phyloP scores from a whole-genome alignment of 805 yeast species.

The Candida boleticola region DNA sequence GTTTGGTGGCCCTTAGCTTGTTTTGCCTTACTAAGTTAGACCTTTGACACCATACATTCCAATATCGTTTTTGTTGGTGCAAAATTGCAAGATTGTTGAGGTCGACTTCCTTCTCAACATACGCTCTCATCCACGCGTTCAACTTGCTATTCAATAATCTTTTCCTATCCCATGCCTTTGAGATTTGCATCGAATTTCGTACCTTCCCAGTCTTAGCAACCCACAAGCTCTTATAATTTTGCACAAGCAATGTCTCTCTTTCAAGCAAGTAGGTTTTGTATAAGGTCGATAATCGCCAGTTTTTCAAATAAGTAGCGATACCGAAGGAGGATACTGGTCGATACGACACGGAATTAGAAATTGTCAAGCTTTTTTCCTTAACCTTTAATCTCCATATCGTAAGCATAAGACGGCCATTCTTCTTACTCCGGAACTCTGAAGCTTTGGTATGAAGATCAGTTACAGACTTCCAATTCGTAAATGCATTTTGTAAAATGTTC shows the following conservation, averaged over 20 bases:
- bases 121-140: background rate
- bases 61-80: background rate
- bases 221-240: background rate
- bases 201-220: background rate
- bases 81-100: background rate
- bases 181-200: background rate
- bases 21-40: background rate
- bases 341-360: background rate
- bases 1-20: background rate
- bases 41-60: background rate
- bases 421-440: background rate
- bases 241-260: background rate
- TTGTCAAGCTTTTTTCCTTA: no score
- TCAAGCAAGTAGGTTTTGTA: background rate
- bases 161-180: background rate
- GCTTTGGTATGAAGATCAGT: background rate
- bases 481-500: constrained; percentile 1
- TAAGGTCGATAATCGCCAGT: background rate
- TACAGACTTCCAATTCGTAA: background rate
- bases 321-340: no score
- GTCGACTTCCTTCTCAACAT: background rate
- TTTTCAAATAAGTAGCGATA: background rate
- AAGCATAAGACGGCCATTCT: background rate
- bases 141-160: background rate
- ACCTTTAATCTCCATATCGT: background rate